Evolutionary conservation across 805 yeast species (phyloP).

Genomic region (Myxozyma vanderwaltii): DNA sequence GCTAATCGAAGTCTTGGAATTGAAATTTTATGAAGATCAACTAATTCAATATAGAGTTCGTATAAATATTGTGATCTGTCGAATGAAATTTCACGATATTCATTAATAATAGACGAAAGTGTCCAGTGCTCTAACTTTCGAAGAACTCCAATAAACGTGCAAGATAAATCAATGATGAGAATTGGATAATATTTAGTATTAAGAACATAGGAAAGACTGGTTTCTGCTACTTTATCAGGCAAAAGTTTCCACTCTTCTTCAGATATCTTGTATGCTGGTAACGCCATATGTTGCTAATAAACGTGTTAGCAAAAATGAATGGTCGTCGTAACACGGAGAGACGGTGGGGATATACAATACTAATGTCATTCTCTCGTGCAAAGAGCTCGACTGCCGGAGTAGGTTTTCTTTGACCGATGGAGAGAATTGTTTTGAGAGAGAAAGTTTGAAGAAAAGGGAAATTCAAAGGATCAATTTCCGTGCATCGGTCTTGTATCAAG

Average conservation of each 20-base stretch:
- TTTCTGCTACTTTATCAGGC: constrained; percentile 62
- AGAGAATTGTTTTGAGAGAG: constrained; percentile 64
- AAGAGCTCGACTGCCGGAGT: constrained; percentile 68
- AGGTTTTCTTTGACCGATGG: constrained; percentile 85
- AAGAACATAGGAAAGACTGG: constrained; percentile 65
- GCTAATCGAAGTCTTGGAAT: background rate
- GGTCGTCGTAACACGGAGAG: no score
- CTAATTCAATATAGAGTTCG: constrained; percentile 78
- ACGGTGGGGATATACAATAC: constrained; percentile 37
- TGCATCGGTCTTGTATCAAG: constrained; percentile 74
- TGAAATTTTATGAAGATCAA: constrained; percentile 47
- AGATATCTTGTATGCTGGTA: constrained; percentile 37
- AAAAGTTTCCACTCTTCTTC: constrained; percentile 73
- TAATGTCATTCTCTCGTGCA: constrained; percentile 49
- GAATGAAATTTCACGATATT: constrained; percentile 76
- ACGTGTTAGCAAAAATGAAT: no score
- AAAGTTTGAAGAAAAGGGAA: constrained; percentile 78
- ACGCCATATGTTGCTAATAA: constrained; percentile 27
- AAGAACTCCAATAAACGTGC: constrained; percentile 76
- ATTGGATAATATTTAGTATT: constrained; percentile 66
- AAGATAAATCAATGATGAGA: constrained; percentile 75
- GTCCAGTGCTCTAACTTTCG: constrained; percentile 88
- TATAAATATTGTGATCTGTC: constrained; percentile 74
- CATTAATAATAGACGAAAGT: constrained; percentile 78
- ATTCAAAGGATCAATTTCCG: constrained; percentile 73